Conservation (phyloP, 345 rosid species). For the Pistacia atlantica region DNA sequence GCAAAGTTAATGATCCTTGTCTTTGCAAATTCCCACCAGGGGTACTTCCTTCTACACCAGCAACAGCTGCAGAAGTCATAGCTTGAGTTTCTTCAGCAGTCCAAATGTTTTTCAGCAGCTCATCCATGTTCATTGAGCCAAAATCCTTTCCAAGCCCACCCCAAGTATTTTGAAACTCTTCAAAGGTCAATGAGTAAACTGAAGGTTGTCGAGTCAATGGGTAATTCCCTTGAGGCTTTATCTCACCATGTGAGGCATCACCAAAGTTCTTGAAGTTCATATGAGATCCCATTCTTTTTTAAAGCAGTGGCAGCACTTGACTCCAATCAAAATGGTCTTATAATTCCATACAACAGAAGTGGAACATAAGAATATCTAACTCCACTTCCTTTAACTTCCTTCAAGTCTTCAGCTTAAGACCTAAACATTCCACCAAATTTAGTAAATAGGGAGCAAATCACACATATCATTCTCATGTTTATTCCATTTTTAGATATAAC, state of each 20-base stretch:
- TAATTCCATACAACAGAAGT: slow-evolving; percentile 20
- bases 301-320: slow-evolving; percentile 17
- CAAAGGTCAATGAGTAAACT: slow-evolving; percentile 78
- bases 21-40: slow-evolving; percentile 73
- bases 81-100: slow-evolving; percentile 86
- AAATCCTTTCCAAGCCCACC: slow-evolving; percentile 83
- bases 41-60: slow-evolving; percentile 30
- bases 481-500: slow-evolving; percentile 1
- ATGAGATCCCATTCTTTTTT: slow-evolving; percentile 56
- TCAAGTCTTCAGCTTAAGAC: slow-evolving; percentile 11
- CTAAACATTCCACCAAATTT: slow-evolving; percentile 21
- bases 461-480: slow-evolving; percentile 1
- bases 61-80: slow-evolving; percentile 39
- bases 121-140: slow-evolving; percentile 99
- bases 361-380: slow-evolving; percentile 17
- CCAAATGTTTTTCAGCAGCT: slow-evolving; percentile 84
- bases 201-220: slow-evolving; percentile 75
- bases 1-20: slow-evolving; percentile 93
- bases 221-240: slow-evolving; percentile 38
- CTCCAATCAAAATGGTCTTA: slow-evolving; percentile 16
- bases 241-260: slow-evolving; percentile 46
- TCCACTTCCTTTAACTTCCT: slow-evolving; percentile 22
- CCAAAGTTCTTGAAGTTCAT: slow-evolving; percentile 67
- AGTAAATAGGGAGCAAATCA: slow-evolving; percentile 16
- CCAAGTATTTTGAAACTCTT: slow-evolving; percentile 79